Conservation (phyloP, 2,329 filamentous ascomycete genomes). For the Conoideocrella luteorostrata region DNA sequence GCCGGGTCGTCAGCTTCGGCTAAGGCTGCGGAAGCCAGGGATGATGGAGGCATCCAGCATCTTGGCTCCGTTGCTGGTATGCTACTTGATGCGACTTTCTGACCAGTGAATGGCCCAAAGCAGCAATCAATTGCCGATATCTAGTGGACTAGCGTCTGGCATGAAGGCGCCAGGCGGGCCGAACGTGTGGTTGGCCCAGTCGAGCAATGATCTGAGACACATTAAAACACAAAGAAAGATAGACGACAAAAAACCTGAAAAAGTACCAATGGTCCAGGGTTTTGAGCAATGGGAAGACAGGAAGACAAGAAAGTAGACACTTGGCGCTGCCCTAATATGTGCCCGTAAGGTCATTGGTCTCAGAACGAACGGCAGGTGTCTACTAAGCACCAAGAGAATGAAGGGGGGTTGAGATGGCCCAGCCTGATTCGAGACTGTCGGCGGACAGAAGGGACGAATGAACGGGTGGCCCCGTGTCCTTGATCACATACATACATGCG, state of each 20-base stretch:
- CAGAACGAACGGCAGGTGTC: background rate
- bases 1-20: background rate
- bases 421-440: slow-evolving; percentile 1
- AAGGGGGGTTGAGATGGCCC: background rate
- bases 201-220: slow-evolving; percentile 18
- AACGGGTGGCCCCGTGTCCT: no score
- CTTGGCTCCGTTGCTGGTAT: slow-evolving; percentile 2
- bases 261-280: no score
- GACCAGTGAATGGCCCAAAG: slow-evolving; percentile 5
- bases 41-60: slow-evolving; percentile 13
- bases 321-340: background rate
- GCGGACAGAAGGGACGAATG: background rate
- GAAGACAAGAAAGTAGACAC: background rate
- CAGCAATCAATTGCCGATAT: slow-evolving; percentile 8
- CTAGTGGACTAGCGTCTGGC: slow-evolving; percentile 7
- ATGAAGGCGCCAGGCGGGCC: slow-evolving; percentile 9
- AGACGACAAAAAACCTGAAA: slow-evolving; percentile 10
- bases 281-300: background rate
- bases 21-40: background rate
- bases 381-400: no score
- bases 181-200: slow-evolving; percentile 11
- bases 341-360: no score
- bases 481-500: no score
- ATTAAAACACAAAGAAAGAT: slow-evolving; percentile 14
- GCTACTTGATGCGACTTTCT: background rate